Evolutionary conservation across 2,329 filamentous ascomycete genomes (phyloP).

Genomic region (Penicillium nordicum): DNA sequence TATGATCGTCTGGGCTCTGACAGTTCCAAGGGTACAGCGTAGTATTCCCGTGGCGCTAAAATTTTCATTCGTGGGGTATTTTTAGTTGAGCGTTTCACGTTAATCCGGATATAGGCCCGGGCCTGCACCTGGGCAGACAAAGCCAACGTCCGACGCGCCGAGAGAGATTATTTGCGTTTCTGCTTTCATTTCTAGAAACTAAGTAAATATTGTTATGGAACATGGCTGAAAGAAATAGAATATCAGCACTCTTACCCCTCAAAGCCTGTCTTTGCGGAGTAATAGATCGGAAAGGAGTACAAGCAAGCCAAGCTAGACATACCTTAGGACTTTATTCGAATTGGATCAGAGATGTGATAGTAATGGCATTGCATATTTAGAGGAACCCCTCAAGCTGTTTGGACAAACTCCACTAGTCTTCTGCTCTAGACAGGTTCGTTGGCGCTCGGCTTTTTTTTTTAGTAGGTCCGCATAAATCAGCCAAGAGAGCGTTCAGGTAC

Average conservation of each 20-base stretch:
- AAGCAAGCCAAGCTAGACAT: not conserved
- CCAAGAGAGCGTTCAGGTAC: not conserved
- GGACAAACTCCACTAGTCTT: not conserved
- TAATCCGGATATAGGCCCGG: not conserved
- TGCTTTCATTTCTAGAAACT: not conserved
- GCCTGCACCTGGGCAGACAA: not conserved
- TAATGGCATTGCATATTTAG: not conserved
- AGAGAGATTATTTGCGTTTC: not conserved
- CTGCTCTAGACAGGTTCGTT: not conserved
- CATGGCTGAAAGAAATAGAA: not conserved
- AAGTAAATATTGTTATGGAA: too few species aligned
- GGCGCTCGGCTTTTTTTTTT: not conserved
- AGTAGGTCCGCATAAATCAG: not conserved
- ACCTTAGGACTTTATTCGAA: not conserved
- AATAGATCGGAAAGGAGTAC: not conserved
- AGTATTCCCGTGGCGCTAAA: not conserved
- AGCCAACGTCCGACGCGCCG: not conserved
- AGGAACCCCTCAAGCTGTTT: not conserved
- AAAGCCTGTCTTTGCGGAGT: not conserved
- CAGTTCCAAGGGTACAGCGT: not conserved
- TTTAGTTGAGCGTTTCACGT: slow-evolving; percentile 7
- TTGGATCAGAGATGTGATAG: not conserved
- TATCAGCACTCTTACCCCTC: not conserved
- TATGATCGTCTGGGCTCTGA: not conserved
- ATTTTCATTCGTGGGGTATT: not conserved